Evolutionary conservation across 768 basidiomycete genomes (phyloP), one percentile per base, ranked within the genome.

Genomic region (Lactifluus piperatus): DNA sequence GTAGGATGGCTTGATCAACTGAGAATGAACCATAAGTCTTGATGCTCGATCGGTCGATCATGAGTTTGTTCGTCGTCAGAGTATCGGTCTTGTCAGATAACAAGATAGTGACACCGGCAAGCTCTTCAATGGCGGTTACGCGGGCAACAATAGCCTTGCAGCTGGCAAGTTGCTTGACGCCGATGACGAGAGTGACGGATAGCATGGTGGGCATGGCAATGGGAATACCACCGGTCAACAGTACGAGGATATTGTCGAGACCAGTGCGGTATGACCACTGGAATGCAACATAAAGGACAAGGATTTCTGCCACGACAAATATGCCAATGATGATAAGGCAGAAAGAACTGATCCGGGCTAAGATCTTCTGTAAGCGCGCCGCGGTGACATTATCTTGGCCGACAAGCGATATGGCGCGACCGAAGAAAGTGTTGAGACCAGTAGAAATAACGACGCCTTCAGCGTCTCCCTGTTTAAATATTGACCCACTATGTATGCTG

Each of bases 61-160:
- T 97, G 66, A 97, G 89, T 78, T 97, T 98, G 84, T 98, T 97
- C 79, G 95, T 98, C 65, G 95, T 98, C 57, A 97, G 81, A 43
- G 94, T 97, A 72, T 94, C 93, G 27, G 93, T 97, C 83, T 98
- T 98, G 80, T 98, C 95, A 51, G 95, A 97, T 78, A 94, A 97
- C 56, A 98, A 80, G 69, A 98, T 97, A 66, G 95, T 98, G 68
- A 98, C 94, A 74, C 94, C 95, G 39, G 95, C 95, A 66, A 98
- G 79, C 73, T 97, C 94, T 73, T 98, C 95, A 58, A 98, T 98
- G 65, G 94, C 95, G 22, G 95, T 98, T 77, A 98, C 97, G 79
- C 94, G 94, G 54, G 95, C 97, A 74, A 98, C 95, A 66, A 97
- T 97, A 64, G 94, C 94, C 81, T 98, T 95, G 83, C 97, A 91